phyloP scores from a whole-genome alignment of 768 basidiomycete species.

The Termitomyces sp. region DNA sequence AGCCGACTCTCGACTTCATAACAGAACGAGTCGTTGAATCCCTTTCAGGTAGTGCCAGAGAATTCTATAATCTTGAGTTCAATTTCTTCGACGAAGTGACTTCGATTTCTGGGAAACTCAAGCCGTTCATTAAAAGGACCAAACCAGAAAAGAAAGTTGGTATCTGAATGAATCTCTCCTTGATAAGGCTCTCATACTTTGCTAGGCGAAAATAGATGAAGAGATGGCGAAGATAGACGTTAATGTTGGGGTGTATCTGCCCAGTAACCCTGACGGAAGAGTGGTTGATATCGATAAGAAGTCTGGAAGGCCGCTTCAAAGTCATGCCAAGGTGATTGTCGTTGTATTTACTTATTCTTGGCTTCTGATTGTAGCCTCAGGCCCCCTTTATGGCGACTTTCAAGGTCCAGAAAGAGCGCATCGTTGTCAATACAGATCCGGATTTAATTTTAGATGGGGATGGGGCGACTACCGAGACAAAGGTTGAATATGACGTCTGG shows the following conservation, averaged over 20 bases:
- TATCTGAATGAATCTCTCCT: not conserved
- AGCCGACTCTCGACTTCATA: conserved; percentile 89
- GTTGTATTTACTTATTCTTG: not conserved
- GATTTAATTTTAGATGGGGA: conserved; percentile 69
- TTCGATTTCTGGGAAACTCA: conserved; percentile 96
- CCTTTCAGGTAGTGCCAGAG: conserved; percentile 82
- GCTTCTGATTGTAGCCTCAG: conserved; percentile 36
- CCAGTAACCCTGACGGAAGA: conserved; percentile 94
- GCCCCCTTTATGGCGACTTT: conserved; percentile 99
- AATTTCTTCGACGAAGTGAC: conserved; percentile 95
- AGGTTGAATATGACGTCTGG: conserved; percentile 83
- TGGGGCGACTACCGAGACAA: conserved; percentile 53
- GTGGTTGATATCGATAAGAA: conserved; percentile 98
- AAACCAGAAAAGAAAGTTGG: conserved; percentile 94
- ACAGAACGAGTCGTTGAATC: conserved; percentile 75
- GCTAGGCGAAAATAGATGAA: conserved; percentile 95
- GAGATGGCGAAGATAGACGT: conserved; percentile 97
- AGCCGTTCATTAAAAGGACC: conserved; percentile 91
- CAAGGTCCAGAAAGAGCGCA: conserved; percentile 87
- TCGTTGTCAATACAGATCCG: conserved; percentile 64
- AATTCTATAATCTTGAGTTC: conserved; percentile 94
- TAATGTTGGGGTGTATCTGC: conserved; percentile 94
- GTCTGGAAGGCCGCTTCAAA: conserved; percentile 93
- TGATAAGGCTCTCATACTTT: conserved; percentile 1
- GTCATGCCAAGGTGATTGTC: conserved; percentile 85